These are phyloP conservation scores for Trametes villosa DNA, from an alignment of 768 basidiomycete genomes.

Conservation along the genomic window DNA sequence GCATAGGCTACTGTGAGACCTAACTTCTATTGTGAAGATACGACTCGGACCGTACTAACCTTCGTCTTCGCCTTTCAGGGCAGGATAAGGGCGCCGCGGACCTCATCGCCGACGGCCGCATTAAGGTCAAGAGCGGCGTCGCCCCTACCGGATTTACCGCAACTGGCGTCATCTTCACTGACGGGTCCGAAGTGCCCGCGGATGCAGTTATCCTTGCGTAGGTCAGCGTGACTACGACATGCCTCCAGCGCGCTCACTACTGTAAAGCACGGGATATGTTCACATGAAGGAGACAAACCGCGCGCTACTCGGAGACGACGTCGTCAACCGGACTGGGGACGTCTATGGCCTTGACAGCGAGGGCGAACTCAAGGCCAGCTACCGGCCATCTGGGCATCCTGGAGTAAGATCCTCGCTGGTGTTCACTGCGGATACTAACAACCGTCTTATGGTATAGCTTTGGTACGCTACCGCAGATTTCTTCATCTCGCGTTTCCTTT, in stretches of 20 bases:
- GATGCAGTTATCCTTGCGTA: conserved; percentile 40
- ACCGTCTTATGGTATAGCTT: conserved; percentile 33
- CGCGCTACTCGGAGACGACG: conserved; percentile 41
- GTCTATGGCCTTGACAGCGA: conserved; percentile 49
- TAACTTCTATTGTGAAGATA: not conserved
- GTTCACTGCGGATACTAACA: not conserved
- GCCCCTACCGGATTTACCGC: conserved; percentile 17
- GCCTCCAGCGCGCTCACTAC: not conserved
- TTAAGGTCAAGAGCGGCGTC: conserved; percentile 29
- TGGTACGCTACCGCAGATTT: conserved; percentile 49
- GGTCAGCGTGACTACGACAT: not conserved
- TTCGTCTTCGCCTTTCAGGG: conserved; percentile 2
- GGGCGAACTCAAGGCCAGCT: conserved; percentile 43
- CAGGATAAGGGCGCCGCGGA: conserved; percentile 29
- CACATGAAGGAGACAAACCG: conserved; percentile 37
- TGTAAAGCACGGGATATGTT: conserved; percentile 39
- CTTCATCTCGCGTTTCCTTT: conserved; percentile 35
- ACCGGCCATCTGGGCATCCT: conserved; percentile 47
- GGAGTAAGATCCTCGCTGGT: conserved; percentile 35
- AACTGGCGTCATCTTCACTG: conserved; percentile 34
- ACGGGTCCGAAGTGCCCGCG: conserved; percentile 31
- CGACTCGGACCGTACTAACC: not conserved
- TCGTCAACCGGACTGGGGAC: conserved; percentile 34
- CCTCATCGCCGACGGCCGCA: conserved; percentile 26
- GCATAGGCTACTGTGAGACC: conserved; percentile 7